Conservation (phyloP, 768 basidiomycete genomes). For the Tylopilus rubrobrunneus region DNA sequence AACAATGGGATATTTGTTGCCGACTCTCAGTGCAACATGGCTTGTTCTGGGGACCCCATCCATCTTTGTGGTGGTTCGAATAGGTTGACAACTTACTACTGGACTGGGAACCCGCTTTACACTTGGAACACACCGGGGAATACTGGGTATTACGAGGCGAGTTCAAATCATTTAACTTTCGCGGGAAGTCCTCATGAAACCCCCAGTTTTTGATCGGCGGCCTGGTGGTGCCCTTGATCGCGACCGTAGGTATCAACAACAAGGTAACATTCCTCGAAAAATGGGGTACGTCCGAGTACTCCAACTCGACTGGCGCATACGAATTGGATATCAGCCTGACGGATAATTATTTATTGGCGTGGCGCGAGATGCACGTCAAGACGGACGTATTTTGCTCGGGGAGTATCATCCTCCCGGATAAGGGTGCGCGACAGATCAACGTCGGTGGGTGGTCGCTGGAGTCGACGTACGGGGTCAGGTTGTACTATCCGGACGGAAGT, state of each 20-base stretch:
- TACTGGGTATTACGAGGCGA: constrained; percentile 68
- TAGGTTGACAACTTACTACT: constrained; percentile 52
- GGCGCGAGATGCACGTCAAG: constrained; percentile 75
- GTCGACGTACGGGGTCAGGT: constrained; percentile 68
- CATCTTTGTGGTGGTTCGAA: constrained; percentile 63
- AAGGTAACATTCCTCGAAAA: constrained; percentile 82
- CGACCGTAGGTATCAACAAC: constrained; percentile 76
- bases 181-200: not conserved
- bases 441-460: constrained; percentile 54
- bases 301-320: constrained; percentile 73
- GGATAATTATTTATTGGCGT: constrained; percentile 43
- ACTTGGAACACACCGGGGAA: constrained; percentile 63
- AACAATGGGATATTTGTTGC: constrained; percentile 32
- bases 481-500: constrained; percentile 68
- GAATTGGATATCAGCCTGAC: constrained; percentile 66
- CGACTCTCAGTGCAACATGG: constrained; percentile 39
- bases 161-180: constrained; percentile 8
- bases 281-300: constrained; percentile 54
- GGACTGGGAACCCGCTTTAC: constrained; percentile 46
- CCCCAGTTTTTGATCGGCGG: constrained; percentile 49
- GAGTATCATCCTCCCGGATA: constrained; percentile 71
- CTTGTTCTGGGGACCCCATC: constrained; percentile 68
- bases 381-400: constrained; percentile 81
- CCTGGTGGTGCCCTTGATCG: constrained; percentile 67
- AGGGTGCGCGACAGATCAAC: constrained; percentile 41